Conservation (phyloP, 495 filamentous ascomycete species). For the Aspergillus asperescens region DNA sequence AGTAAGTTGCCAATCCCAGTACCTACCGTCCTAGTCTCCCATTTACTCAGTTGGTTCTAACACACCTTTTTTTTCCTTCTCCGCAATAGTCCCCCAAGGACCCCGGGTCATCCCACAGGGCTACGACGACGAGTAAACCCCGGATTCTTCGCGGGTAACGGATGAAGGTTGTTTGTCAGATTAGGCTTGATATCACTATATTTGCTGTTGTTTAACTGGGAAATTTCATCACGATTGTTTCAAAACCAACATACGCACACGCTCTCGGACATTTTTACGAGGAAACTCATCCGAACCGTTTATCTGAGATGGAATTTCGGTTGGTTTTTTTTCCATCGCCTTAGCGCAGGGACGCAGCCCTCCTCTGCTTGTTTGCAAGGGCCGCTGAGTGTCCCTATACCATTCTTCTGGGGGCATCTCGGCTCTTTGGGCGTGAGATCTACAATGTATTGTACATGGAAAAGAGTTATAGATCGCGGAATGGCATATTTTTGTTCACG, state of each 20-base stretch:
- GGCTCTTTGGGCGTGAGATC: slow-evolving; percentile 1
- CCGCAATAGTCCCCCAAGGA: slow-evolving; percentile 63
- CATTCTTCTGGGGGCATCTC: background rate
- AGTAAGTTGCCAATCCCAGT: slow-evolving; percentile 48
- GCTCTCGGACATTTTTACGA: background rate
- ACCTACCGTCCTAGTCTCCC: background rate
- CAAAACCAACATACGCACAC: background rate
- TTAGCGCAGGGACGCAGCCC: background rate
- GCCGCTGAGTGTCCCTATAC: slow-evolving; percentile 4
- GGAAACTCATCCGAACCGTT: background rate
- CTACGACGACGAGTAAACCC: slow-evolving; percentile 62
- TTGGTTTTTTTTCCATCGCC: background rate
- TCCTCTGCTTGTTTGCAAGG: background rate
- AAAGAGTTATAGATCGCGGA: slow-evolving; percentile 13
- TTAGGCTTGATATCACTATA: slow-evolving; percentile 15
- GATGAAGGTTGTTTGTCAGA: slow-evolving; percentile 15
- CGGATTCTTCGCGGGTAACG: background rate
- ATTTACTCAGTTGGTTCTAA: background rate
- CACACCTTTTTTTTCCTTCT: background rate
- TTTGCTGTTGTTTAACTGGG: slow-evolving; percentile 22
- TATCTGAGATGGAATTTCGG: background rate
- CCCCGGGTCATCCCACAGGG: slow-evolving; percentile 66
- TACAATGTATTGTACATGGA: slow-evolving; percentile 20
- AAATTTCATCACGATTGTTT: slow-evolving; percentile 7
- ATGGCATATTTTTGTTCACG: background rate